Evolutionary conservation across 176 grass and related monocot species (phyloP).

Genomic region (Phoenix roebelenii): DNA sequence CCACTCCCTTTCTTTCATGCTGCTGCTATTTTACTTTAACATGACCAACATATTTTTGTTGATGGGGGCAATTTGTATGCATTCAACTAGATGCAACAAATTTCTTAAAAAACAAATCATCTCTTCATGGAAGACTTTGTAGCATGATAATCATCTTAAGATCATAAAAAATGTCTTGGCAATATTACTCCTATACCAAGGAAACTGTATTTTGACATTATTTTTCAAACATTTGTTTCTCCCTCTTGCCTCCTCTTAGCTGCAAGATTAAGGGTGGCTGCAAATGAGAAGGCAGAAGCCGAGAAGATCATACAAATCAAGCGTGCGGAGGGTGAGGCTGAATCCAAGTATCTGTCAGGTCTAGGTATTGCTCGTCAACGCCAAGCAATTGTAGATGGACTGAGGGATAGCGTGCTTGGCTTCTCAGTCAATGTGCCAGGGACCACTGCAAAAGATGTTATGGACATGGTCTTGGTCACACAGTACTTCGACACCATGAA

Average conservation of each 20-base stretch:
- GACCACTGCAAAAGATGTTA: conserved; percentile 5
- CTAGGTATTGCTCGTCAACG: conserved; percentile 9
- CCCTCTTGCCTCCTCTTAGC: not conserved
- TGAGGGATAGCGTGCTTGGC: conserved; percentile 14
- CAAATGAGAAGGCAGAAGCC: conserved; percentile 15
- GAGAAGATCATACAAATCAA: conserved; percentile 15
- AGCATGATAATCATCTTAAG: too few relatives aligned
- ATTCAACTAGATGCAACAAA: too few relatives aligned
- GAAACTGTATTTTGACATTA: too few relatives aligned
- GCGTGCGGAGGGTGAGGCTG: conserved; percentile 7
- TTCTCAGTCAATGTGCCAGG: conserved; percentile 15
- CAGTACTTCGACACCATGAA: conserved; percentile 17
- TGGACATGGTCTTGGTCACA: conserved; percentile 13
- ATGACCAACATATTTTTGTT: too few relatives aligned
- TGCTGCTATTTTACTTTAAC: too few relatives aligned
- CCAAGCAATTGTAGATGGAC: conserved; percentile 13
- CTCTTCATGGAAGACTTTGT: too few relatives aligned
- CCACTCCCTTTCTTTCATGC: too few relatives aligned
- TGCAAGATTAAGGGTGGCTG: conserved; percentile 14
- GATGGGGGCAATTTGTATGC: too few relatives aligned
- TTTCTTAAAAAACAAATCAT: too few relatives aligned
- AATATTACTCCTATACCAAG: too few relatives aligned
- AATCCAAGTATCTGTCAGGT: conserved; percentile 12
- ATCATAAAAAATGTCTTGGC: too few relatives aligned
- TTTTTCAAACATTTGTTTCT: too few relatives aligned